These are phyloP conservation scores for Psidium guajava DNA, from an alignment of 345 rosid genomes.

Conservation along the genomic window DNA sequence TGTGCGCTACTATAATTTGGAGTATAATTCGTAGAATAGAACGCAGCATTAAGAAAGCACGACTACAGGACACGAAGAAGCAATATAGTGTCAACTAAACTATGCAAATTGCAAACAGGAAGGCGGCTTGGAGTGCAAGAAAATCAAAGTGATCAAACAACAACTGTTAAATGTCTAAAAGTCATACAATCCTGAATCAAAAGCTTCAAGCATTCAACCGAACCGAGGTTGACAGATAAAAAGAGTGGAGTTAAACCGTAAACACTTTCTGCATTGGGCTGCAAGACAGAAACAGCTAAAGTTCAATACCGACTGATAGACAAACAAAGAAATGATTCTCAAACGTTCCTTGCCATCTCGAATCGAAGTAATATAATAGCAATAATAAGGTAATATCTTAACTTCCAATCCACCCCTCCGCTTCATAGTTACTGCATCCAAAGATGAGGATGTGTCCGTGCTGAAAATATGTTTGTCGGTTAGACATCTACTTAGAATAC, in stretches of 20 bases:
- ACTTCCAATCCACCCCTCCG: too few relatives aligned
- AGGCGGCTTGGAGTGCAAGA: neutral
- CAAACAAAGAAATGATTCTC: too few relatives aligned
- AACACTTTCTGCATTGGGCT: slow-evolving; percentile 82
- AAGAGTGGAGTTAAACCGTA: slow-evolving; percentile 64
- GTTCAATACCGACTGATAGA: neutral
- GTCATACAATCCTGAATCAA: slow-evolving; percentile 32
- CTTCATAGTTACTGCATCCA: neutral
- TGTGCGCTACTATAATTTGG: neutral
- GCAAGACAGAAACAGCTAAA: slow-evolving; percentile 11
- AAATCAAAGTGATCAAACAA: neutral
- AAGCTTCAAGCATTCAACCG: slow-evolving; percentile 58
- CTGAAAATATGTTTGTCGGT: too few relatives aligned
- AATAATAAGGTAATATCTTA: neutral
- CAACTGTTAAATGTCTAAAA: neutral
- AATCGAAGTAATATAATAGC: neutral
- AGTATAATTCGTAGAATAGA: neutral
- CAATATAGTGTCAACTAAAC: neutral
- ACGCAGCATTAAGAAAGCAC: neutral
- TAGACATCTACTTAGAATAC: neutral
- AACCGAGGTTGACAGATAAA: slow-evolving; percentile 74
- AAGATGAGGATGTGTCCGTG: neutral
- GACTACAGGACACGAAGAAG: neutral
- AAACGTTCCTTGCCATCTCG: too few relatives aligned
- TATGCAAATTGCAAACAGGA: neutral